These are phyloP conservation scores for Cryphonectria radicalis DNA, from an alignment of 2,329 filamentous ascomycete genomes.

Conservation along the genomic window DNA sequence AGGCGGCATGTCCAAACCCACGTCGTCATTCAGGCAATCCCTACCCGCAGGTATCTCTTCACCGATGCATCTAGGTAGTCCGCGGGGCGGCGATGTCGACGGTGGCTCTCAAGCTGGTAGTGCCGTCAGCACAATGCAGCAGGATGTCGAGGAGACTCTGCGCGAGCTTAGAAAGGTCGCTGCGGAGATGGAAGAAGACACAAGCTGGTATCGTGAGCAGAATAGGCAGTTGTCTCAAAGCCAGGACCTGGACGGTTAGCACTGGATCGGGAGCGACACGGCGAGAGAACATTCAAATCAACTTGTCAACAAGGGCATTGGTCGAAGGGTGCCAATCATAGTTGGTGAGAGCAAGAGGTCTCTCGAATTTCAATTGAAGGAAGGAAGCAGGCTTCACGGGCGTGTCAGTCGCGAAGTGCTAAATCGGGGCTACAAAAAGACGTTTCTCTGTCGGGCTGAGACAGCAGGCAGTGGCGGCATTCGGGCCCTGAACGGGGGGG, in stretches of 20 bases:
- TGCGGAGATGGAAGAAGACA: constrained; percentile 51
- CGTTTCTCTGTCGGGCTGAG: neutral
- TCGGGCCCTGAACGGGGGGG: neutral
- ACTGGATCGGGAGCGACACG: constrained; percentile 38
- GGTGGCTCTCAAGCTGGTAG: constrained; percentile 52
- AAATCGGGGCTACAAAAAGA: neutral
- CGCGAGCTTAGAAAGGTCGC: constrained; percentile 48
- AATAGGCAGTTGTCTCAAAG: constrained; percentile 42
- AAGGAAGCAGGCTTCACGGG: neutral
- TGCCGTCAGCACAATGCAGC: constrained; percentile 40
- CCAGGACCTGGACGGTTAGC: constrained; percentile 36
- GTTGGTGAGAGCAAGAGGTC: neutral
- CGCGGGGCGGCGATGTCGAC: constrained; percentile 31
- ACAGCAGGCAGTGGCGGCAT: neutral
- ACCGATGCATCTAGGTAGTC: constrained; percentile 18
- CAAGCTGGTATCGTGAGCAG: constrained; percentile 52
- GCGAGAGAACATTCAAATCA: neutral
- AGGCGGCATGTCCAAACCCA: constrained; percentile 14
- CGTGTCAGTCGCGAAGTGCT: neutral
- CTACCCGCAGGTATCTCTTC: constrained; percentile 19
- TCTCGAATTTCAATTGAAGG: too few species aligned
- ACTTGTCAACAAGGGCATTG: neutral
- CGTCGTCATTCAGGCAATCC: constrained; percentile 19
- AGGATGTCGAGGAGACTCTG: constrained; percentile 44
- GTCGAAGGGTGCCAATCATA: neutral